Conservation (phyloP, 176 grass and related monocot species). For the Alopecurus myosuroides region DNA sequence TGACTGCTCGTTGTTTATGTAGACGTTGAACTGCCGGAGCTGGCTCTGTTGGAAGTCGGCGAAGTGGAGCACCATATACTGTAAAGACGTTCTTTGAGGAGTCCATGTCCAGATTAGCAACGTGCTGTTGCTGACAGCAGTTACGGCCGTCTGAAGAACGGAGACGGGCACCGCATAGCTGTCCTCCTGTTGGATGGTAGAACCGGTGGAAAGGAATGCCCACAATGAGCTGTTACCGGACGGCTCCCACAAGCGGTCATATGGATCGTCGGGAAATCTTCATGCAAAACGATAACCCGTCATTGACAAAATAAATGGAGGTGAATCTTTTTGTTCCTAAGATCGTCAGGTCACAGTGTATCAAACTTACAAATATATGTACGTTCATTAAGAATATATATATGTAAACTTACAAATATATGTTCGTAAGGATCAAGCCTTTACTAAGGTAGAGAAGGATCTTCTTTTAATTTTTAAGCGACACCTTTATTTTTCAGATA, state of each 20-base stretch:
- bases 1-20: background rate
- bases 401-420: too few relatives aligned
- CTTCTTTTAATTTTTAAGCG: too few relatives aligned
- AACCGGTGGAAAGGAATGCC: background rate
- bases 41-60: background rate
- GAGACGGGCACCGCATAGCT: background rate
- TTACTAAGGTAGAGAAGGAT: too few relatives aligned
- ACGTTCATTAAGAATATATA: too few relatives aligned
- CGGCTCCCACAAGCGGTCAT: conserved; percentile 28
- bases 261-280: conserved; percentile 32
- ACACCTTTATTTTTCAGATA: too few relatives aligned
- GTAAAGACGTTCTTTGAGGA: too few relatives aligned
- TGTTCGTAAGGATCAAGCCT: too few relatives aligned
- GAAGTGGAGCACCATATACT: too few relatives aligned
- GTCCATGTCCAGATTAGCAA: background rate
- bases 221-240: background rate
- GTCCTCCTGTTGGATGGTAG: background rate
- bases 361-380: too few relatives aligned
- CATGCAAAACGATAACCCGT: background rate
- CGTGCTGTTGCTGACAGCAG: background rate
- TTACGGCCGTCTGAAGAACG: background rate
- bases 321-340: too few relatives aligned
- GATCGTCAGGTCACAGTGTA: too few relatives aligned
- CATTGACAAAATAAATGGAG: background rate
- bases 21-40: background rate